Evolutionary conservation across 2,329 filamentous ascomycete species (phyloP).

Genomic region (Parastagonospora avenae): DNA sequence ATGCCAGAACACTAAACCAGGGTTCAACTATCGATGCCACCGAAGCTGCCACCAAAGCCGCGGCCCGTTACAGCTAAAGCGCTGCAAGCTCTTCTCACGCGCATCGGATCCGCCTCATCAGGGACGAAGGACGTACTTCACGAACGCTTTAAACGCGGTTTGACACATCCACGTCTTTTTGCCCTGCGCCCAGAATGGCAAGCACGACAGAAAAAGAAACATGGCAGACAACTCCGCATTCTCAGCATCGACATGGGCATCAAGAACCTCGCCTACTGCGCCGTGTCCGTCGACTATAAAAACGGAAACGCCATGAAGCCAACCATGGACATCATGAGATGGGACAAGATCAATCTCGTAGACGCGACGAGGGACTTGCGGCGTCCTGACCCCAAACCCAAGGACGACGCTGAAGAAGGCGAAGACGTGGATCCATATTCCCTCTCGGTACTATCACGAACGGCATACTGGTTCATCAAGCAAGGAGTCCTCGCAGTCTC

Average conservation of each 20-base stretch:
- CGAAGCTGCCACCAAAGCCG: conserved; percentile 17
- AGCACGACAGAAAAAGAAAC: conserved; percentile 26
- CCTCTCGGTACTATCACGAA: conserved; percentile 58
- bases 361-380: conserved; percentile 1
- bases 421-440: conserved; percentile 53
- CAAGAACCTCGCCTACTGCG: conserved; percentile 76
- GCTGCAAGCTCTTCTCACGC: conserved; percentile 64
- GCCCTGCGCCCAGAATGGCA: conserved; percentile 1
- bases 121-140: conserved; percentile 65
- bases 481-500: conserved; percentile 56
- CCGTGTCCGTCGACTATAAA: conserved; percentile 53
- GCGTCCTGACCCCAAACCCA: neutral
- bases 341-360: conserved; percentile 39
- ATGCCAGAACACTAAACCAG: too few species aligned
- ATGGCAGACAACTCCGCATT: conserved; percentile 50
- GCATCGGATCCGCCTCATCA: conserved; percentile 63
- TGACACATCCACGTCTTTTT: conserved; percentile 17
- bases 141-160: conserved; percentile 54
- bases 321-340: conserved; percentile 33
- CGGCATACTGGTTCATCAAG: conserved; percentile 61
- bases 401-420: neutral
- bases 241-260: conserved; percentile 87
- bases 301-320: conserved; percentile 9
- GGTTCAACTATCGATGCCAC: too few species aligned
- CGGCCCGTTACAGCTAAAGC: conserved; percentile 52